Percentiles rank a stretch among this genome's conserved stretches.
Evolutionary conservation across 1,139 yeast species (phyloP).

Genomic region (Meyerozyma carpophila): DNA sequence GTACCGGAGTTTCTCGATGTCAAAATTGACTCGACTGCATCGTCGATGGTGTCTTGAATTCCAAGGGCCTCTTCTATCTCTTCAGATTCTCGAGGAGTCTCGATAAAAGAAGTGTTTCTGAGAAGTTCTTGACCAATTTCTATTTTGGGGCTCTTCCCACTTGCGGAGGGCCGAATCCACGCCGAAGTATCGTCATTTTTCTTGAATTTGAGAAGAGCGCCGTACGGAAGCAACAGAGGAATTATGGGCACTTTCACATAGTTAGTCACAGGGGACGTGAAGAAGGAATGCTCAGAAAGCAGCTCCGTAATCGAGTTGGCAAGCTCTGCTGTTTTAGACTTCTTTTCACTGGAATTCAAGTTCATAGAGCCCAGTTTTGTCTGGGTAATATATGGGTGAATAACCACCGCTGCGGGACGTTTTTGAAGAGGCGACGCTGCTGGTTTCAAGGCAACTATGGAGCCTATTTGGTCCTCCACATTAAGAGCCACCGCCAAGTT

Average conservation of each 20-base stretch:
- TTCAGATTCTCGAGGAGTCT: slow-evolving; percentile 13
- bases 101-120: slow-evolving; percentile 44
- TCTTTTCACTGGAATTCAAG: slow-evolving; percentile 23
- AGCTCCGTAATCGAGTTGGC: slow-evolving; percentile 13
- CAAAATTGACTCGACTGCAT: slow-evolving; percentile 39
- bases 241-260: slow-evolving; percentile 46
- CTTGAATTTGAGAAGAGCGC: slow-evolving; percentile 57
- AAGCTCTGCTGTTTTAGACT: slow-evolving; percentile 20
- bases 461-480: slow-evolving; percentile 47
- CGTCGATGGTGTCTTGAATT: slow-evolving; percentile 40
- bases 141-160: slow-evolving; percentile 25
- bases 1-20: slow-evolving; percentile 47
- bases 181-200: slow-evolving; percentile 35
- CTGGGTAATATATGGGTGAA: slow-evolving; percentile 55
- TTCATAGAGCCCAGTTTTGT: slow-evolving; percentile 26
- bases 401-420: slow-evolving; percentile 35
- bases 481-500: slow-evolving; percentile 57
- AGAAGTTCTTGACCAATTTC: slow-evolving; percentile 53
- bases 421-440: slow-evolving; percentile 36
- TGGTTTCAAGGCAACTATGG: slow-evolving; percentile 49
- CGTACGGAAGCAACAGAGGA: slow-evolving; percentile 46
- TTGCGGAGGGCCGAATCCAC: slow-evolving; percentile 37
- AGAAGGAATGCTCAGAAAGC: slow-evolving; percentile 9
- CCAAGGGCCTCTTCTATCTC: slow-evolving; percentile 44
- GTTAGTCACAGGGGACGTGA: slow-evolving; percentile 40